A percentile compares a stretch with the other conserved stretches of the same genome.
Evolutionary conservation across 1,284 basidiomycete genomes (phyloP).

Genomic region (Fomitiporia mediterranea): DNA sequence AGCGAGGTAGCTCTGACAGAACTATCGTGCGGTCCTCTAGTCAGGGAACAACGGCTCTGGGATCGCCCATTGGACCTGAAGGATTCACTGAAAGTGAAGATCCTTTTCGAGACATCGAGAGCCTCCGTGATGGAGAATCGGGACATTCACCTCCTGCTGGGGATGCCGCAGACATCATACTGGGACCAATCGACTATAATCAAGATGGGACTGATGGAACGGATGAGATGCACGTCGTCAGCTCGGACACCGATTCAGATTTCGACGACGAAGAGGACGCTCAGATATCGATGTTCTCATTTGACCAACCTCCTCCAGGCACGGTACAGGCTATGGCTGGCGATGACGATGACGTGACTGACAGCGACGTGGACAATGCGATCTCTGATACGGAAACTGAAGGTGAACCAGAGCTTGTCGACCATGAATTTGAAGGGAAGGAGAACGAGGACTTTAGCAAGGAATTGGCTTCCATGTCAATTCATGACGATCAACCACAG

Average conservation of each 20-base stretch:
- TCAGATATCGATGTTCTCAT: constrained; percentile 66
- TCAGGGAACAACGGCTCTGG: background rate
- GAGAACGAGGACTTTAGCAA: constrained; percentile 15
- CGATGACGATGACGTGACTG: constrained; percentile 28
- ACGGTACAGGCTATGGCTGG: constrained; percentile 41
- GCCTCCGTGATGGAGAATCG: constrained; percentile 58
- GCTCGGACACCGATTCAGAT: constrained; percentile 27
- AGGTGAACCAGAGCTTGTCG: constrained; percentile 13
- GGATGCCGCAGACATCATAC: constrained; percentile 12
- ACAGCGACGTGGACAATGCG: constrained; percentile 31
- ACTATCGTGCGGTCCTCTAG: constrained; percentile 4
- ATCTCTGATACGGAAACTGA: constrained; percentile 45
- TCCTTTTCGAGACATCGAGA: constrained; percentile 85
- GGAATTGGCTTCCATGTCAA: constrained; percentile 17
- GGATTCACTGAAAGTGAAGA: constrained; percentile 61
- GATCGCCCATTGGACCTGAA: constrained; percentile 24
- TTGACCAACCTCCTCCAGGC: constrained; percentile 52
- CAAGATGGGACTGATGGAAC: constrained; percentile 35
- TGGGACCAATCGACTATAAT: constrained; percentile 23
- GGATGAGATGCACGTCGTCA: constrained; percentile 42
- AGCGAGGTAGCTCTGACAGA: constrained; percentile 34
- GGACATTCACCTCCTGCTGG: background rate
- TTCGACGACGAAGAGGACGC: constrained; percentile 57
- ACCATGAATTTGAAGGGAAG: constrained; percentile 8
- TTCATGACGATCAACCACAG: constrained; percentile 3